Percentiles rank a stretch among this genome's conserved stretches.
Conservation (phyloP, 208 protist species). For the Leishmania amazonensis region DNA sequence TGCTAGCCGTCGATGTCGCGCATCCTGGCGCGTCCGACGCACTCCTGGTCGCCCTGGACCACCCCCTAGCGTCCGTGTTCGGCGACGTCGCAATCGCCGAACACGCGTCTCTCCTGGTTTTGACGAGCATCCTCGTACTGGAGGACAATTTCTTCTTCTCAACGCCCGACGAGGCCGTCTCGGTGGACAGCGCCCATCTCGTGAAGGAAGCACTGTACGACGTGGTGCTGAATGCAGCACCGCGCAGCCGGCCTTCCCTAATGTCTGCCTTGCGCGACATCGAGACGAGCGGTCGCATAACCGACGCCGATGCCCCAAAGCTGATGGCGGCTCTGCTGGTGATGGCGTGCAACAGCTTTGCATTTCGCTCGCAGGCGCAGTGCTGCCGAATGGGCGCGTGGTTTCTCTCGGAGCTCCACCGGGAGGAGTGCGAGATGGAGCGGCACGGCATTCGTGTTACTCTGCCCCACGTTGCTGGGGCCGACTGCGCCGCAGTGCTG, state of each 20-base stretch:
- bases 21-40: conserved; percentile 83
- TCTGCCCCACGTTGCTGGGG: conserved; percentile 26
- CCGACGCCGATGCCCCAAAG: conserved; percentile 39
- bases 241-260: conserved; percentile 38
- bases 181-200: conserved; percentile 37
- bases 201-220: conserved; percentile 60
- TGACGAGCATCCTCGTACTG: conserved; percentile 46
- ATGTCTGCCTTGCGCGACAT: conserved; percentile 45
- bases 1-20: conserved; percentile 71
- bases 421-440: conserved; percentile 59
- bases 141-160: conserved; percentile 64
- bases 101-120: conserved; percentile 54
- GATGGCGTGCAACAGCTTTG: conserved; percentile 65
- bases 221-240: conserved; percentile 46
- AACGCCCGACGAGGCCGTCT: conserved; percentile 12
- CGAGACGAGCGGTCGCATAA: conserved; percentile 33
- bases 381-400: conserved; percentile 43
- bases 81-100: conserved; percentile 58
- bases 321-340: conserved; percentile 60
- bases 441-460: conserved; percentile 37
- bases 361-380: conserved; percentile 55
- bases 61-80: conserved; percentile 75
- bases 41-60: conserved; percentile 68
- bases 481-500: conserved; percentile 24
- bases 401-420: conserved; percentile 51